phyloP scores from a whole-genome alignment of 2,329 filamentous ascomycete species.

The Colletotrichum lini region DNA sequence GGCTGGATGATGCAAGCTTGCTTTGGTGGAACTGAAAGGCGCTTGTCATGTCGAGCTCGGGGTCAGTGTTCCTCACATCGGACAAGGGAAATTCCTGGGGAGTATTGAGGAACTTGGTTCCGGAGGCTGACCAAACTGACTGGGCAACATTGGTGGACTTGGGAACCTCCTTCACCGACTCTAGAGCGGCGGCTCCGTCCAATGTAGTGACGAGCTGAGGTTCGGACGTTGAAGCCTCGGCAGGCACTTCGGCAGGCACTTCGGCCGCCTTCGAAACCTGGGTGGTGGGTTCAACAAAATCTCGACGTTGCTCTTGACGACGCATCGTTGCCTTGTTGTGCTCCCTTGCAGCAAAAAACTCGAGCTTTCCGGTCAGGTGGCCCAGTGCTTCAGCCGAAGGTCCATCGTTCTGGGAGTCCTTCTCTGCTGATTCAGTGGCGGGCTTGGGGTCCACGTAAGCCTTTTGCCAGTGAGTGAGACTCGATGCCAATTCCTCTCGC shows the following conservation, averaged over 20 bases:
- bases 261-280: not conserved
- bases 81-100: constrained; percentile 17
- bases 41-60: constrained; percentile 42
- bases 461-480: constrained; percentile 2
- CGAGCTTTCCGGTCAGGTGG: constrained; percentile 54
- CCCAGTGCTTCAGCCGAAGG: constrained; percentile 51
- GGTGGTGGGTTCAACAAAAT: not conserved
- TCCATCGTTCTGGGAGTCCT: constrained; percentile 11
- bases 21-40: constrained; percentile 42
- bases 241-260: not conserved
- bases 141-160: constrained; percentile 29
- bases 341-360: constrained; percentile 58
- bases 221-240: not conserved
- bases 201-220: not conserved
- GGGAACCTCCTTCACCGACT: not conserved
- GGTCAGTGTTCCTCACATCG: constrained; percentile 15
- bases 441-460: not conserved
- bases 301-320: not conserved
- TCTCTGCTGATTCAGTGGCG: not conserved
- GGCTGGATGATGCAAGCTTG: constrained; percentile 23
- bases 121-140: constrained; percentile 34
- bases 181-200: not conserved
- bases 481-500: not conserved
- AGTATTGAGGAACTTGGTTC: constrained; percentile 35
- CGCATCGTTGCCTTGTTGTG: constrained; percentile 49